Conservation (phyloP, 75 land plant species). For the Cunninghamia lanceolata region DNA sequence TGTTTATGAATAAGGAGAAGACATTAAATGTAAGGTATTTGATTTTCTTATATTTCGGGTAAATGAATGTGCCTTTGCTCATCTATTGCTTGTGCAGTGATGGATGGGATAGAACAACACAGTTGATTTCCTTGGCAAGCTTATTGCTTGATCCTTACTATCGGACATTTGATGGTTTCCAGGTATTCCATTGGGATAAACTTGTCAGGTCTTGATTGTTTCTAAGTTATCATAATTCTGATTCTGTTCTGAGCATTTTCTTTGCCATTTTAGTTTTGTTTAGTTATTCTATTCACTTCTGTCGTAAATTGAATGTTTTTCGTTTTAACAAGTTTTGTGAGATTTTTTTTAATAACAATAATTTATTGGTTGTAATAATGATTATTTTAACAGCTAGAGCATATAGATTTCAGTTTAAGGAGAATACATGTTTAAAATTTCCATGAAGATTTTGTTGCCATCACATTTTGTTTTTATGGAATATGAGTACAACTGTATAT, state of each 20-base stretch:
- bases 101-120: constrained; percentile 99
- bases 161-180: constrained; percentile 89
- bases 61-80: constrained; percentile 2
- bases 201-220: neutral
- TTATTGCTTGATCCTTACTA: constrained; percentile 96
- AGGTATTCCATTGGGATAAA: constrained; percentile 41
- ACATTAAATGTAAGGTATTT: neutral
- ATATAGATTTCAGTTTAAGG: neutral
- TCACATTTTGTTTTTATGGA: neutral
- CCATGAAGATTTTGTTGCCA: neutral
- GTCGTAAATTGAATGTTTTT: neutral
- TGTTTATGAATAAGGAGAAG: neutral
- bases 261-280: neutral
- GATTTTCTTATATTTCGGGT: neutral
- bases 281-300: neutral
- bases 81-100: constrained; percentile 57
- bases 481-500: neutral
- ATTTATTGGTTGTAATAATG: neutral
- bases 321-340: neutral
- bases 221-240: neutral
- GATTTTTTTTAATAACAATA: neutral
- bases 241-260: neutral
- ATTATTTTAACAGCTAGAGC: neutral
- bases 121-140: constrained; percentile 80
- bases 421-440: neutral